phyloP scores from a whole-genome alignment of 768 basidiomycete genomes.

The Suillus weaverae region DNA sequence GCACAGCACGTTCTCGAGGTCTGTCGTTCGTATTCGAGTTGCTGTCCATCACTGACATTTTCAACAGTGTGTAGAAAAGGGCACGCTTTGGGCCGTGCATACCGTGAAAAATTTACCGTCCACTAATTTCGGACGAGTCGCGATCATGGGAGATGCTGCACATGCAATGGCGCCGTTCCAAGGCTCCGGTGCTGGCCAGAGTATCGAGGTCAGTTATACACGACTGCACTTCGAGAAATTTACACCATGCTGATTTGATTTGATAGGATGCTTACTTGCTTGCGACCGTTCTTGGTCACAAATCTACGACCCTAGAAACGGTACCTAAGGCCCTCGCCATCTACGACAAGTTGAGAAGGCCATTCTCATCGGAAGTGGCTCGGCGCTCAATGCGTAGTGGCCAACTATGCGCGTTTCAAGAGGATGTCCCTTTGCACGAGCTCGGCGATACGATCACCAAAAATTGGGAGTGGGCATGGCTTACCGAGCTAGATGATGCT shows the following conservation, averaged over 20 bases:
- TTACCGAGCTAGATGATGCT: conserved; percentile 20
- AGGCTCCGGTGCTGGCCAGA: conserved; percentile 44
- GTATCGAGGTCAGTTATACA: conserved; percentile 38
- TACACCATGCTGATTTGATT: neutral
- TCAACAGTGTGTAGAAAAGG: conserved; percentile 50
- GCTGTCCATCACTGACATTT: conserved; percentile 6
- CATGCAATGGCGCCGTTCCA: conserved; percentile 44
- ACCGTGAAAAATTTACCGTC: conserved; percentile 50
- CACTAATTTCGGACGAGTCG: conserved; percentile 52
- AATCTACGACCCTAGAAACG: conserved; percentile 31
- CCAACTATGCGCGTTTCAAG: conserved; percentile 18
- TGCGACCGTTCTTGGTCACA: conserved; percentile 44
- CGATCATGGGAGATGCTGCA: conserved; percentile 45
- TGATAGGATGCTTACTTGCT: conserved; percentile 38
- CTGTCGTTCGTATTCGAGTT: conserved; percentile 15
- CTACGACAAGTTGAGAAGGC: conserved; percentile 53
- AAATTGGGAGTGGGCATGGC: conserved; percentile 59
- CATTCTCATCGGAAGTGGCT: conserved; percentile 40
- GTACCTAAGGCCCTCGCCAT: conserved; percentile 43
- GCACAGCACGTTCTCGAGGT: conserved; percentile 58
- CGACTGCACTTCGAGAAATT: neutral
- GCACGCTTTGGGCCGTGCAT: conserved; percentile 65
- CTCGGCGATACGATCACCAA: conserved; percentile 44
- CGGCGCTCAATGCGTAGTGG: conserved; percentile 22
- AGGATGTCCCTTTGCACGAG: conserved; percentile 34